Conservation (phyloP, 371 early-diverging fungal genomes). For the Amoeboradix gromovi region DNA sequence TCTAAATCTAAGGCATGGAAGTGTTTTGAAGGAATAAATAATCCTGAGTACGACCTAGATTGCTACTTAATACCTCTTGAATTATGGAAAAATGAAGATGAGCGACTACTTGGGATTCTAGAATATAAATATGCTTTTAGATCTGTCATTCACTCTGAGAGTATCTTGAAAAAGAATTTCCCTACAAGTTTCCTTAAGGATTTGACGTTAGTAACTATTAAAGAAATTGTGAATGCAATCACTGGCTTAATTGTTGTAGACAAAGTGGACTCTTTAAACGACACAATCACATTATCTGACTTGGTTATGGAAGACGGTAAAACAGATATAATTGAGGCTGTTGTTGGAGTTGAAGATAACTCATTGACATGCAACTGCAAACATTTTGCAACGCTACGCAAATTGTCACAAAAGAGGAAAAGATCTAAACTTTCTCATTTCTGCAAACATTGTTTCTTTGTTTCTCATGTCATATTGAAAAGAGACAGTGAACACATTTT, state of each 20-base stretch:
- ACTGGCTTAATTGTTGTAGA: not conserved
- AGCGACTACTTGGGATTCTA: not conserved
- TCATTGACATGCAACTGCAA: not conserved
- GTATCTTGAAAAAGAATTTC: not conserved
- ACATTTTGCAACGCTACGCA: not conserved
- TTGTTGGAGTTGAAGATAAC: not conserved
- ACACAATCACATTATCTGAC: not conserved
- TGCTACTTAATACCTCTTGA: not conserved
- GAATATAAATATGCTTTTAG: not conserved
- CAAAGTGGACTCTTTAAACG: not conserved
- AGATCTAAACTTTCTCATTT: not conserved
- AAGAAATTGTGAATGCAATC: not conserved
- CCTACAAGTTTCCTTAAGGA: not conserved
- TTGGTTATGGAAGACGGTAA: not conserved
- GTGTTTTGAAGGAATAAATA: not conserved
- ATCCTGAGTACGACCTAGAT: not conserved
- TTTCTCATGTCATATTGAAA: conserved; percentile 1
- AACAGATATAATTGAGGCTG: not conserved
- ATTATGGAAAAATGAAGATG: not conserved
- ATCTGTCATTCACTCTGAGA: not conserved
- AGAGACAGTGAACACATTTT: not conserved
- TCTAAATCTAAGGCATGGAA: not conserved
- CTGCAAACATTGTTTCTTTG: not conserved
- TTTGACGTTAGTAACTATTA: not conserved
- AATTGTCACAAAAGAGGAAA: not conserved